Evolutionary conservation across 345 rosid genomes (phyloP), one percentile per base, ranked within the genome.

Genomic region (Eucalyptus camaldulensis): DNA sequence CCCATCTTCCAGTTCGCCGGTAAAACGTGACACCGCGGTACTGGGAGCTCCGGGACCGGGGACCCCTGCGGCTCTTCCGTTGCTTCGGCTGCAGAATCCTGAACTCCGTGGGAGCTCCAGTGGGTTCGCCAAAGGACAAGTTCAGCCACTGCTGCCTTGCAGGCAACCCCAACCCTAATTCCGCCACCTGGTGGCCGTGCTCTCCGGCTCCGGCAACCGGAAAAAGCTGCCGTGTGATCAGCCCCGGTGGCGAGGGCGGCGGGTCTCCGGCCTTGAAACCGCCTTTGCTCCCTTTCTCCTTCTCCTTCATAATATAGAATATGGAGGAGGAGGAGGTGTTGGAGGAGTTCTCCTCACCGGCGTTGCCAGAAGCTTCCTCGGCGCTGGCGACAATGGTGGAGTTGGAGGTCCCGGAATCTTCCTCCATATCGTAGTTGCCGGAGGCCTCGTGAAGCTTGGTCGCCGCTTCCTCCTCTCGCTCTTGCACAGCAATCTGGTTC

Each of bases 1-100:
- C 99, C 99, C 99, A 98, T 69, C 99, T 93, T 86, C 99, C 99
- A 40, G 99, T 98, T 88, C 99, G 89, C 87, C 99, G 94, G 92
- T 98, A 98, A 94, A 97, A 98, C 76, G 99, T 98, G 88, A 97
- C 99, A 12, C 99, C 99, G 33, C 99, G 94, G 90, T 96, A 98
- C 90, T 98, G 99, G 22, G 99, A 98, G 95, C 99, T 98, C 44
- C 96, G 90, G 3, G 99, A 98, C 92, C 99, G 92, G 24, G 99
- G 99, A 5, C 99, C 99, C 87, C 99, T 94, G 89, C 99, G 92
- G 88, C 99, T 94, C 93, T 94, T 96, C 91, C 89, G 92, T 88
- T 87, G 94, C 85, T 93, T 94, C 47, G 88, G 93, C 91, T 90
- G 95, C 88, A 90, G 89, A 53, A 86, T 45, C 88, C 47, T 91